Evolutionary conservation across 2,329 filamentous ascomycete genomes (phyloP), one percentile per base, ranked within the genome.

Genomic region (Pyricularia pennisetigena): DNA sequence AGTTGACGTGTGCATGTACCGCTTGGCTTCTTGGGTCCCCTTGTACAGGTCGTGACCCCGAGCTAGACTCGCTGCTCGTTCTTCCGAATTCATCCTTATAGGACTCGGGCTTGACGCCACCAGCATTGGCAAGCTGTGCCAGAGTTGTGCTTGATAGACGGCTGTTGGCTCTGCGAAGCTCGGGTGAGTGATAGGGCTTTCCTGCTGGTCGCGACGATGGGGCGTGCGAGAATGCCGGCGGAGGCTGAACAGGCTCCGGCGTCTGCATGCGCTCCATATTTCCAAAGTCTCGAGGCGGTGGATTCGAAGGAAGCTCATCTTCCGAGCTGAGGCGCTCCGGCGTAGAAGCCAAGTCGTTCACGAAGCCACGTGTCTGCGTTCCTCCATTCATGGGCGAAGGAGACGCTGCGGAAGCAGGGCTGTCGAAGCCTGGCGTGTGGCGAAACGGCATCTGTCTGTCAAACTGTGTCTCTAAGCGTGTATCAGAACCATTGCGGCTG

Each of bases 141-240:
- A 97, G 82, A 0, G 94, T 98, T 0, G 88, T 88, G 72, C 84
- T 86, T 29, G 95, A 97, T 76, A 98, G 88, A 26, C 93, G 89
- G 72, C 90, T 93, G 72, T 93, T 95, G 67, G 91, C 92, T 71
- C 88, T 88, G 70, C 91, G 89, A 73, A 94, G 82, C 75, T 95
- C 92, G 16, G 90, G 86, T 32, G 92, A 89, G 69, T 92, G 87
- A 72, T 91, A 88, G 0, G 91, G 91, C 70, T 87, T 87, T 69
- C 85, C 88, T 1, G 83, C 82, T 5, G 93, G 93, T 65, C 87
- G 85, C 67, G 90, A 85, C 70, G 90, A 87, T 14, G 93, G 87
- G 54, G 85, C 84, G 77, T 97, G 92, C 65, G 88, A 85, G 76
- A 97, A 94, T 12, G 87, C 88, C 3, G 94, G 94, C 0, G 94